phyloP scores from a whole-genome alignment of 495 filamentous ascomycete genomes.

The Trichodelitschia bisporula region DNA sequence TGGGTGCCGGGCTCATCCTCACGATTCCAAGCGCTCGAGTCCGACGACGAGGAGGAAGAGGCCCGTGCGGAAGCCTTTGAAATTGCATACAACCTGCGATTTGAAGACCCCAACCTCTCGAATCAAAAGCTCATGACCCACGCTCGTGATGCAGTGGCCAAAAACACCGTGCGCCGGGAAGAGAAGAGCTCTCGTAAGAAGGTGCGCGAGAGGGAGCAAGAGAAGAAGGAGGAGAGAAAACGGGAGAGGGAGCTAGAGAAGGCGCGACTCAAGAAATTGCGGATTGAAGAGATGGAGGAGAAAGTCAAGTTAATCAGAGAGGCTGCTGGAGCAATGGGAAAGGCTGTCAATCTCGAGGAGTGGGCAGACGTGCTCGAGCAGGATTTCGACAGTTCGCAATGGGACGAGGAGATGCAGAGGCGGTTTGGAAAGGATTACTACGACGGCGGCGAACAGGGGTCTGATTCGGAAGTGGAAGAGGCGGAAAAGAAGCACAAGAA shows the following conservation, averaged over 20 bases:
- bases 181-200: conserved; percentile 52
- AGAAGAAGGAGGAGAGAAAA: conserved; percentile 56
- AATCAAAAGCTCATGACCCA: conserved; percentile 73
- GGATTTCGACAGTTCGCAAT: conserved; percentile 61
- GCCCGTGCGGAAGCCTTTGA: conserved; percentile 66
- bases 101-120: conserved; percentile 66
- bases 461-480: conserved; percentile 21
- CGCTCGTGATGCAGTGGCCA: conserved; percentile 57
- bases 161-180: conserved; percentile 61
- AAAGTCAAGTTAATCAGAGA: conserved; percentile 66
- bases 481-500: conserved; percentile 25
- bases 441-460: conserved; percentile 19
- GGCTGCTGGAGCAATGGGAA: conserved; percentile 51
- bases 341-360: conserved; percentile 45
- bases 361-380: conserved; percentile 65
- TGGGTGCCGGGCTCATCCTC: conserved; percentile 46
- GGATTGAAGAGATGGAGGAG: conserved; percentile 65
- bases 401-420: conserved; percentile 72
- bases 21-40: conserved; percentile 55
- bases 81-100: conserved; percentile 86
- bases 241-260: conserved; percentile 53
- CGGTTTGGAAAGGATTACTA: conserved; percentile 81
- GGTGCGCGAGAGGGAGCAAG: conserved; percentile 47
- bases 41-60: conserved; percentile 73
- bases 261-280: conserved; percentile 59